Percentiles rank a stretch among this genome's conserved stretches.
Conservation (phyloP, 495 filamentous ascomycete genomes). For the Neurospora discreta region DNA sequence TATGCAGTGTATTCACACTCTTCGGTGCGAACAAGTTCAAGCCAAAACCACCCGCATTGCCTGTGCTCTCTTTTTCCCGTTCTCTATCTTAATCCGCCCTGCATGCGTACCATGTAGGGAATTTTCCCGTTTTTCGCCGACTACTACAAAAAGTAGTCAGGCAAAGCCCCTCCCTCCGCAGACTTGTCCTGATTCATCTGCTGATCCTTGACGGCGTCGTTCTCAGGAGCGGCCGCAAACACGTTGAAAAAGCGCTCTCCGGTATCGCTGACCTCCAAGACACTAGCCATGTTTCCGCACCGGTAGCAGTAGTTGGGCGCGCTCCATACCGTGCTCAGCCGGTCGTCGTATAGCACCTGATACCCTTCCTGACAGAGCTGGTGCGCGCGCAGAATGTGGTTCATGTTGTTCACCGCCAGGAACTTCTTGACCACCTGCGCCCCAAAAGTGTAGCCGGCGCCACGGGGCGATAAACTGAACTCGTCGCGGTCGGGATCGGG, state of each 20-base stretch:
- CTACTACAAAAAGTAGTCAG: constrained; percentile 45
- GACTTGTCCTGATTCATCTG: constrained; percentile 27
- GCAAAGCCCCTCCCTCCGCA: constrained; percentile 38
- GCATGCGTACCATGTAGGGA: background rate
- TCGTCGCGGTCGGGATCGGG: constrained; percentile 93
- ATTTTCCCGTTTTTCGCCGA: background rate
- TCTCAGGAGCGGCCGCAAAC: constrained; percentile 93
- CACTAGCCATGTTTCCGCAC: constrained; percentile 94
- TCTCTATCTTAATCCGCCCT: background rate
- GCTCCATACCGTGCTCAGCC: constrained; percentile 91
- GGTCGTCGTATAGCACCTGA: constrained; percentile 90
- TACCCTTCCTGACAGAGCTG: constrained; percentile 97
- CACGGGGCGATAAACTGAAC: constrained; percentile 85
- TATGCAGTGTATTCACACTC: background rate
- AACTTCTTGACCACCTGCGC: constrained; percentile 97
- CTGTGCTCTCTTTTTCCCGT: background rate
- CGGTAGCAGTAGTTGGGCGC: constrained; percentile 95
- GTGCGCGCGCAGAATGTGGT: constrained; percentile 89
- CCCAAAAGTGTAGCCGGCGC: constrained; percentile 94
- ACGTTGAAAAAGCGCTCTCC: constrained; percentile 94
- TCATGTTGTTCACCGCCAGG: constrained; percentile 91
- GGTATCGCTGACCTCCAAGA: constrained; percentile 85
- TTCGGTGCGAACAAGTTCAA: background rate
- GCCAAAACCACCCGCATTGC: background rate
- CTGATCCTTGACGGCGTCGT: constrained; percentile 61